These are phyloP conservation scores for Fusarium piperis DNA, from an alignment of 2,329 filamentous ascomycete species.

Conservation along the genomic window DNA sequence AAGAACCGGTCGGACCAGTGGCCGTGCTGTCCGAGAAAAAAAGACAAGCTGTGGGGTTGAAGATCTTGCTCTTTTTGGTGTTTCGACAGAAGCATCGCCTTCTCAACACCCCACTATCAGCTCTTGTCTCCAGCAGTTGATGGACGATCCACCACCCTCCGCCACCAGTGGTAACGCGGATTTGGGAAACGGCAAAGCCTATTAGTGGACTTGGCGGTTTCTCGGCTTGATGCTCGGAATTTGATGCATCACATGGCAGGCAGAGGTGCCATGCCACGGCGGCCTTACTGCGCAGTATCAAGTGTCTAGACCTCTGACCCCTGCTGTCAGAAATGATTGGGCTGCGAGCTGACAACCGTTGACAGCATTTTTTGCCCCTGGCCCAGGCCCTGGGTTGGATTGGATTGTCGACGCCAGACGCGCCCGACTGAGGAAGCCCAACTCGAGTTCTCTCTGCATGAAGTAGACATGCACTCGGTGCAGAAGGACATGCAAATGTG, in stretches of 20 bases:
- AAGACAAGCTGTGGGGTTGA: neutral
- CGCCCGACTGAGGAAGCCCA: neutral
- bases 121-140: neutral
- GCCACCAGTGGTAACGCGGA: slow-evolving; percentile 9
- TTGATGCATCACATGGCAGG: slow-evolving; percentile 14
- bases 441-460: neutral
- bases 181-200: neutral
- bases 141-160: neutral
- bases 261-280: neutral
- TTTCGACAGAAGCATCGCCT: neutral
- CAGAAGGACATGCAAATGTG: neutral
- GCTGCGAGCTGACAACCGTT: slow-evolving; percentile 1
- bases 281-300: slow-evolving; percentile 1
- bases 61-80: slow-evolving; percentile 23
- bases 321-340: neutral
- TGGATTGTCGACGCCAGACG: neutral
- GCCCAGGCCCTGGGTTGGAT: neutral
- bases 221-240: slow-evolving; percentile 3
- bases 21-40: neutral
- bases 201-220: slow-evolving; percentile 13
- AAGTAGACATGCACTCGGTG: neutral
- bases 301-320: neutral
- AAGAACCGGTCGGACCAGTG: neutral
- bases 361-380: neutral
- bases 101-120: neutral